Base-by-base conservation (phyloP, 352 stramenopile genomes). In the Elongisporangium prolatum region DNA sequence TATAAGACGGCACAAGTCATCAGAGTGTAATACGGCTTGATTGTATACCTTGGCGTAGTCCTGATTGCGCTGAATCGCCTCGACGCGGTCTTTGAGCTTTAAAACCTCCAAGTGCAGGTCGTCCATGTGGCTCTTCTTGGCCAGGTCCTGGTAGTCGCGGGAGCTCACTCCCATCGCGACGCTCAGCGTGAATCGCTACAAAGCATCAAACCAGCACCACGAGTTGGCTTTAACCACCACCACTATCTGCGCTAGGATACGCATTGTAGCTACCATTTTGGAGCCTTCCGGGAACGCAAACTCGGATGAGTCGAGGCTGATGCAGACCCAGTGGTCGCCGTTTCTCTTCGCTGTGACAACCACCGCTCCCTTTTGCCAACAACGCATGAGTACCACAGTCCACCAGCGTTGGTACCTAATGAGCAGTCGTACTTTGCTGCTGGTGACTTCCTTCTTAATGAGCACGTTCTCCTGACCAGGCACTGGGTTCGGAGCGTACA, bases 11-110 rank as follows among this genome's bases (percentile, higher is more conserved):
- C n/a, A n/a, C n/a, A n/a, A n/a, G n/a, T n/a, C n/a, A n/a, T n/a
- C n/a, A 34, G 7, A 34, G 24, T 7, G 24, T 7, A 8, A 13
- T 21, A 21, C 20, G 20, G 2, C 40, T 17, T n/a, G n/a, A n/a
- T n/a, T n/a, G n/a, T n/a, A n/a, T n/a, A 92, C 82, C 72, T 91
- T 88, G 25, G 74, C 79, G 59, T 95, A 96, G 69, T 94, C 81
- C 48, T 93, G 81, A 47, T 93, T 86, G 50, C 85, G 77, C 61
- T 92, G 82, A 52, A 96, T 89, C 50, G 83, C 69, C 37, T 64
- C 54, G 16, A 95, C 85, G 24, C 88, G 89, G 68, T 95, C 82
- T 48, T 75, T 71, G 16, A 95, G 68, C 68, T 95, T 90, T 22
- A 91, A 56, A 38, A 96, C 84, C 59, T 89, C 74, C 48, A 91